Evolutionary conservation across 768 basidiomycete species (phyloP).

Genomic region (Ephemerocybe angulata): DNA sequence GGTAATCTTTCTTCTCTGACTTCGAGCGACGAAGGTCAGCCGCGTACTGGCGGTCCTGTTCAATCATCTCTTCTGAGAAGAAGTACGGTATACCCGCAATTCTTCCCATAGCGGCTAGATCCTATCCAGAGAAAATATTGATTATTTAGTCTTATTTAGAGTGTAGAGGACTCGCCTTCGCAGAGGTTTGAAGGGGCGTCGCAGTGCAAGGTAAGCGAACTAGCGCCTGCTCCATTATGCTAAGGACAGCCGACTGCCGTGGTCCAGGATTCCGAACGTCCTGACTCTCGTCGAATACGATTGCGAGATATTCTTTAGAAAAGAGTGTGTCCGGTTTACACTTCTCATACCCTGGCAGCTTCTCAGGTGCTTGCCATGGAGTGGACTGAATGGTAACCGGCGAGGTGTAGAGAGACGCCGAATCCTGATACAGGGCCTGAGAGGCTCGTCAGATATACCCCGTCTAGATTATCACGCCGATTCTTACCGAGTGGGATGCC

Average conservation of each 20-base stretch:
- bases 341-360: not conserved
- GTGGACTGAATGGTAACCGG: not conserved
- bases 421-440: constrained; percentile 19
- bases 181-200: constrained; percentile 22
- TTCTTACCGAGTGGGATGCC: constrained; percentile 23
- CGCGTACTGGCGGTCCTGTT: constrained; percentile 3
- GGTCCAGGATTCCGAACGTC: constrained; percentile 16
- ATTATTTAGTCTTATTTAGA: not conserved
- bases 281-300: constrained; percentile 22
- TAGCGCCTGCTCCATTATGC: constrained; percentile 8
- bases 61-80: constrained; percentile 3
- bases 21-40: not conserved
- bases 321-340: constrained; percentile 10
- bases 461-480: not conserved
- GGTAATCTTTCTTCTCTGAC: not conserved
- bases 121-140: not conserved
- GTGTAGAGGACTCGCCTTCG: constrained; percentile 13
- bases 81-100: constrained; percentile 25
- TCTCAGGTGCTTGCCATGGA: constrained; percentile 18
- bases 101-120: constrained; percentile 22
- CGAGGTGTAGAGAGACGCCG: not conserved
- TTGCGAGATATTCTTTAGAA: constrained; percentile 14
- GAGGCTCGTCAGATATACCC: not conserved
- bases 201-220: constrained; percentile 18
- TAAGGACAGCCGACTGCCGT: constrained; percentile 12